Evolutionary conservation across 2,329 filamentous ascomycete genomes (phyloP).

Genomic region (Fusarium bactridioides): DNA sequence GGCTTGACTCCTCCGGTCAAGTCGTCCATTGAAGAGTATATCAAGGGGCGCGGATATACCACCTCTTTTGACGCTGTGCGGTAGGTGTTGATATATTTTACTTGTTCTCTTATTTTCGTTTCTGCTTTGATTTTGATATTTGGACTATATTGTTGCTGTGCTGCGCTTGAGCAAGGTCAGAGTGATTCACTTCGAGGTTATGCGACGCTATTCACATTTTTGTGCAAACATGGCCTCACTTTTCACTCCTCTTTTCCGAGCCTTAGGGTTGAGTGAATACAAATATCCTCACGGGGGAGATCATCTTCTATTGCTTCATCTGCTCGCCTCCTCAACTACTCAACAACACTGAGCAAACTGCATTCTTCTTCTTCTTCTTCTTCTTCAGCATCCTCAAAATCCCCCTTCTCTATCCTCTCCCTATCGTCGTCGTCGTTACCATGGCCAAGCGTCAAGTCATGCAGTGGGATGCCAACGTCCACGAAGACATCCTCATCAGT

Average conservation of each 20-base stretch:
- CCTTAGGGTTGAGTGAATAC: background rate
- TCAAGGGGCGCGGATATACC: constrained; percentile 44
- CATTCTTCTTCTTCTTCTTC: background rate
- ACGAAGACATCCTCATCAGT: constrained; percentile 55
- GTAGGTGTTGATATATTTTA: constrained; percentile 43
- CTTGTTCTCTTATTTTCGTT: background rate
- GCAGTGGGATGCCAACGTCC: constrained; percentile 53
- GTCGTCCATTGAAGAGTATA: constrained; percentile 44
- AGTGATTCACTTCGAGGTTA: background rate
- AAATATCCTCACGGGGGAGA: background rate
- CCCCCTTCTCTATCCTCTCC: background rate
- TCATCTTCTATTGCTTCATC: background rate
- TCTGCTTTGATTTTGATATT: background rate
- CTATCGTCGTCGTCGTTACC: background rate
- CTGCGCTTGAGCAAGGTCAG: background rate
- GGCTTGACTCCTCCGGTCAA: constrained; percentile 43
- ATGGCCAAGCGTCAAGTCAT: constrained; percentile 46
- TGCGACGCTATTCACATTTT: background rate
- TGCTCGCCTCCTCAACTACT: background rate
- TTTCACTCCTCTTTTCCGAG: background rate
- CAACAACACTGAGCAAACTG: background rate
- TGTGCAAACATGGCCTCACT: background rate
- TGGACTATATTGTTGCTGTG: background rate
- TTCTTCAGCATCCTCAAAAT: background rate
- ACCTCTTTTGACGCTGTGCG: constrained; percentile 57